These are phyloP conservation scores for Vicia sativa DNA, from an alignment of 306 rosid genomes.

Conservation along the genomic window DNA sequence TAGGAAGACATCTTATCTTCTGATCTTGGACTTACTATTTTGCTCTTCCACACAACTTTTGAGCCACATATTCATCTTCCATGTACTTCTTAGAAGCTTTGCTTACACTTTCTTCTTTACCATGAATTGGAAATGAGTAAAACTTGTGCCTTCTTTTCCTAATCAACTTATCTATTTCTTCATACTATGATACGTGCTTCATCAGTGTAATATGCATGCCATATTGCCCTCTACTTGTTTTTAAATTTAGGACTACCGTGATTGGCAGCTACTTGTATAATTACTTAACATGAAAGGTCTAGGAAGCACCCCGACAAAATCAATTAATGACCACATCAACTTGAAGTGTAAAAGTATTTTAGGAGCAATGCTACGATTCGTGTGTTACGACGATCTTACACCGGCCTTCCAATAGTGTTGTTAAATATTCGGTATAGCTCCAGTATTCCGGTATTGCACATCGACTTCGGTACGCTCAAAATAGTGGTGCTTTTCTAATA, in stretches of 20 bases:
- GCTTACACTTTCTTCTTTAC: constrained; percentile 3
- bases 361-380: background rate
- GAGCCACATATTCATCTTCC: background rate
- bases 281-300: constrained; percentile 16
- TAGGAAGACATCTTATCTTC: constrained; percentile 9
- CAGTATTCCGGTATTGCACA: too few species aligned
- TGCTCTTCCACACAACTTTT: constrained; percentile 12
- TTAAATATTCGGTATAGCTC: too few species aligned
- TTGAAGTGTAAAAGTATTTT: background rate
- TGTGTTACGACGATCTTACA: too few species aligned
- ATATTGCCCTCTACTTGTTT: background rate
- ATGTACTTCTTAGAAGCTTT: background rate
- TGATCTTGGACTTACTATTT: background rate
- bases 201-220: background rate
- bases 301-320: constrained; percentile 2
- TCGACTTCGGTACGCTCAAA: too few species aligned
- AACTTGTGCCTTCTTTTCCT: background rate
- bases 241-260: background rate
- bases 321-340: constrained; percentile 1
- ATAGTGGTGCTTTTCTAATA: too few species aligned
- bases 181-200: constrained; percentile 2
- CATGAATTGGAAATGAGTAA: constrained; percentile 11
- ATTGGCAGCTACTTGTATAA: background rate
- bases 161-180: constrained; percentile 3
- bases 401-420: too few species aligned